These are phyloP conservation scores for Polyplosphaeria fusca DNA, from an alignment of 495 filamentous ascomycete species.

Conservation along the genomic window DNA sequence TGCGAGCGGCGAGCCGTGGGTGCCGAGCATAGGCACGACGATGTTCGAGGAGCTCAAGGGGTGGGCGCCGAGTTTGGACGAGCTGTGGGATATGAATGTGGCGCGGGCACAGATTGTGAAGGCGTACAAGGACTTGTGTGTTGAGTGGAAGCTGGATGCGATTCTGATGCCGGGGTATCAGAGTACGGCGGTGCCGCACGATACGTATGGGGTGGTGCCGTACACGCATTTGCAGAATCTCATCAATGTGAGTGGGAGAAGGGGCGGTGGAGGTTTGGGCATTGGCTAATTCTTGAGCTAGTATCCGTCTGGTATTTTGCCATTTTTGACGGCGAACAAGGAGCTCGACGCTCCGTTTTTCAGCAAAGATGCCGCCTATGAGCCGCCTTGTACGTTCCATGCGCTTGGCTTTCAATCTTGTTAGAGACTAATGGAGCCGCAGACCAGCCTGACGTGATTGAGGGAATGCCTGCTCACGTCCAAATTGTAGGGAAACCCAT, in stretches of 20 bases:
- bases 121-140: slow-evolving; percentile 40
- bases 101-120: slow-evolving; percentile 31
- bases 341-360: slow-evolving; percentile 33
- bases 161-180: slow-evolving; percentile 49
- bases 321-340: slow-evolving; percentile 35
- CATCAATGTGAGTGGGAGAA: slow-evolving; percentile 47
- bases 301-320: slow-evolving; percentile 38
- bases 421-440: background rate
- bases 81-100: slow-evolving; percentile 38
- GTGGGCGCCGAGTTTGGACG: slow-evolving; percentile 34
- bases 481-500: slow-evolving; percentile 40
- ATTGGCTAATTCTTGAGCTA: slow-evolving; percentile 8
- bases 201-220: slow-evolving; percentile 47
- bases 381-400: slow-evolving; percentile 33
- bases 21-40: slow-evolving; percentile 28
- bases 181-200: slow-evolving; percentile 48
- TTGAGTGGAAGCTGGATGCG: slow-evolving; percentile 45
- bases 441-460: slow-evolving; percentile 33
- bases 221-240: slow-evolving; percentile 54
- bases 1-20: slow-evolving; percentile 35
- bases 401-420: too few relatives aligned
- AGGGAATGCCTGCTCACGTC: slow-evolving; percentile 35
- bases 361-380: slow-evolving; percentile 24
- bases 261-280: background rate
- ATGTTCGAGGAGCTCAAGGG: slow-evolving; percentile 25